Evolutionary conservation across 2,329 filamentous ascomycete genomes (phyloP), one percentile per base, ranked within the genome.

Genomic region (Metarhizium humberi): DNA sequence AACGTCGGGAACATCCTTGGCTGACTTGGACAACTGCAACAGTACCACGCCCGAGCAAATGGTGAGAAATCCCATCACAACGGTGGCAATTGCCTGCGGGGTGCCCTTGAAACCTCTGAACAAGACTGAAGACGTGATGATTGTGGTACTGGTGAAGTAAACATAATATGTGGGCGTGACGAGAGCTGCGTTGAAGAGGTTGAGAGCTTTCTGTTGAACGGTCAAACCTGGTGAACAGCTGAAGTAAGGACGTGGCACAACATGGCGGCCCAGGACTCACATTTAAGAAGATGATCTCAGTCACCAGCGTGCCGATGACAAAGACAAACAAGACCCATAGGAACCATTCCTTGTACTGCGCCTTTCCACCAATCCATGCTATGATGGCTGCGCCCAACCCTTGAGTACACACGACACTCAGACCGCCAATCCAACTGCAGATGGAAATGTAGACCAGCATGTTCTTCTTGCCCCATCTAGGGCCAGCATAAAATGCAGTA

Each of bases 101-200:
- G 89, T 89, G 40, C 92, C 94, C 67, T 95, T 92, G 79, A 99
- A 96, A 7, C 94, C 94, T 59, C 85, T 86, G 72, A 97, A 97
- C 3, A 99, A 77, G 50, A 99, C 85, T 3, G 92, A 88, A 0
- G 92, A 96, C 6, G 92, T 95, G 62, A 97, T 82, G 61, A 99
- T 96, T 20, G 94, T 97, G 5, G 91, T 88, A 63, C 87, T 95
- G 43, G 94, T 99, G 69, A 99, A 99, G 75, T 95, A 92, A 61
- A 99, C 94, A 70, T 99, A 99, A 74, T 99, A 99, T 2, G 94
- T 99, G 0, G 94, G 94, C 0, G 94, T 99, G 57, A 99, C 94
- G 61, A 99, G 81, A 7, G 94, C 92, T 42, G 94, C 94, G 66
- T 99, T 97, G 78, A 92, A 97, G 51, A 99, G 73, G 67, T 99